phyloP scores from a whole-genome alignment of 495 filamentous ascomycete genomes.

The Podospora appendiculata region DNA sequence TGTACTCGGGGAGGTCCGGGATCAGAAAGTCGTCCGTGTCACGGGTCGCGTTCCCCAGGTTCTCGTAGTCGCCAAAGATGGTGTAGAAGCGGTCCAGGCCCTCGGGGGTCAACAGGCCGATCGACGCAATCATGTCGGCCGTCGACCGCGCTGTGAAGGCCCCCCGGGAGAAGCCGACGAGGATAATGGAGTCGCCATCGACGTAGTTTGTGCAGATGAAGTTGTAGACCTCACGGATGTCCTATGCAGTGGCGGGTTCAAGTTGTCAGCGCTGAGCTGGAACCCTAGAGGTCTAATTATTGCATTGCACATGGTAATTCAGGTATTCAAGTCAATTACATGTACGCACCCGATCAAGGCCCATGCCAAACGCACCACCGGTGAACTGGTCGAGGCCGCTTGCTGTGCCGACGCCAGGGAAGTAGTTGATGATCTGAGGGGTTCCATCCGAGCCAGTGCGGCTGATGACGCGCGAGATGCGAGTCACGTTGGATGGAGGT shows the following conservation, averaged over 20 bases:
- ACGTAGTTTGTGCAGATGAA: constrained; percentile 58
- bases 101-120: constrained; percentile 54
- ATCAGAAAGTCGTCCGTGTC: constrained; percentile 14
- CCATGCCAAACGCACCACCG: constrained; percentile 40
- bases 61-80: constrained; percentile 48
- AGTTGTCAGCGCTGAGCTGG: background rate
- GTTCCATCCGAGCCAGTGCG: constrained; percentile 24
- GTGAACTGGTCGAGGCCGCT: constrained; percentile 35
- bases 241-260: constrained; percentile 4
- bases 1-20: constrained; percentile 9
- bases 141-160: constrained; percentile 61
- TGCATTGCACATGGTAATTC: too few species aligned
- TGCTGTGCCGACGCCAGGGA: constrained; percentile 36
- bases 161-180: constrained; percentile 63
- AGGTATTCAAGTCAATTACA: too few species aligned
- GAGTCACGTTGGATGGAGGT: constrained; percentile 38
- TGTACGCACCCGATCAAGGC: constrained; percentile 19
- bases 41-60: constrained; percentile 17
- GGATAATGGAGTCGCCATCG: constrained; percentile 55
- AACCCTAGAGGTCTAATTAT: too few species aligned
- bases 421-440: constrained; percentile 38
- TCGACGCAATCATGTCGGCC: constrained; percentile 48
- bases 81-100: constrained; percentile 52
- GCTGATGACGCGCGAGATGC: constrained; percentile 29
- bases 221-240: constrained; percentile 57